Evolutionary conservation across 2,329 filamentous ascomycete genomes (phyloP), one percentile per base, ranked within the genome.

Genomic region (Aspergillus fijiensis): DNA sequence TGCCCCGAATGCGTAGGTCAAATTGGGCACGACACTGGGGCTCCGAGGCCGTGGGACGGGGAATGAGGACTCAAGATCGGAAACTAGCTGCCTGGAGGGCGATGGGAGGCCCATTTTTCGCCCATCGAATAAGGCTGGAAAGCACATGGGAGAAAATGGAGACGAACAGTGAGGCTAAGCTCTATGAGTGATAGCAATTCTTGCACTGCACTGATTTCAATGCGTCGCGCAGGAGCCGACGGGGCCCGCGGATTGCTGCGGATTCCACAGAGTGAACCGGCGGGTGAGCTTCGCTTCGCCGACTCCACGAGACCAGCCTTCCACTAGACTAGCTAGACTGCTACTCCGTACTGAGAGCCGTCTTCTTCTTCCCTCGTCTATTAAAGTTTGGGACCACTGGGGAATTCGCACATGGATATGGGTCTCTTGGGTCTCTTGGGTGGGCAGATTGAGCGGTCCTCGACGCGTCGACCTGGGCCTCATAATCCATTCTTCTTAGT

Each of bases 321-420:
- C 39, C 14, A 42, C 51, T 7, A 47, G 21, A n/a, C 31, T 29
- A 29, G 23, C 27, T 29, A 29, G 7, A 4, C 23, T 23, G 3
- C 27, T 29, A 29, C 27, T 9, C 9, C 19, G 19, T 19, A 19
- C 19, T 19, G 19, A 35, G 14, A 52, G 19, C 14, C 35, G 23
- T 21, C 27, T 35, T 45, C 11, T 2, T 35, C 11, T 16, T 35
- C 27, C 11, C 33, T 65, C 57, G 57, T 63, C 48, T 62, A 63
- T 59, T 63, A 61, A 60, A 57, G 63, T 65, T 65, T 62, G 50
- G 51, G 55, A 39, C n/a, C 29, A 47, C 50, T 62, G 52, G 60
- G 57, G 60, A 55, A 55, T 47, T 21, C 27, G 55, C 61, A 65
- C 59, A 65, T 61, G 61, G 57, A 54, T 56, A 52, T 59, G 60